Percentiles rank a stretch among this genome's conserved stretches.
Conservation (phyloP, 306 rosid genomes). For the Sophora flavescens region DNA sequence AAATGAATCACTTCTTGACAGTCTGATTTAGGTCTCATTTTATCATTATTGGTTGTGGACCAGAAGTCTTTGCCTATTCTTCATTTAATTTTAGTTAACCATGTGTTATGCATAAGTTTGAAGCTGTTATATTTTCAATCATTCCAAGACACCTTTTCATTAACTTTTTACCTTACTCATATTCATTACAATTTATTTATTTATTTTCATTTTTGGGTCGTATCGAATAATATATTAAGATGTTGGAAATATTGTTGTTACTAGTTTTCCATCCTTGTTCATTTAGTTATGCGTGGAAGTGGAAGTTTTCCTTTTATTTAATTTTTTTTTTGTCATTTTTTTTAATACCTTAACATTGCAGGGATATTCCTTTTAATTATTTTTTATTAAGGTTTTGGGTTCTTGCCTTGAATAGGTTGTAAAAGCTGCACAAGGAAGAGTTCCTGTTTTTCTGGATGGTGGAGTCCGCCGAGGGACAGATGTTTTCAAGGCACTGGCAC, state of each 20-base stretch:
- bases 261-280: slow-evolving; percentile 3
- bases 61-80: slow-evolving; percentile 4
- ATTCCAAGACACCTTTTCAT: background rate
- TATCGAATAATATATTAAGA: background rate
- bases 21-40: background rate
- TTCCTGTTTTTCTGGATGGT: slow-evolving; percentile 93
- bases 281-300: background rate
- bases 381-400: background rate
- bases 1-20: slow-evolving; percentile 1
- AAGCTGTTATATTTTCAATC: slow-evolving; percentile 10
- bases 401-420: slow-evolving; percentile 65
- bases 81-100: background rate
- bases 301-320: background rate
- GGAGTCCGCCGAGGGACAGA: slow-evolving; percentile 95
- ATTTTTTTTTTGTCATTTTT: background rate
- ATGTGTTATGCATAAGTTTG: background rate
- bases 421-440: slow-evolving; percentile 79
- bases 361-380: slow-evolving; percentile 2
- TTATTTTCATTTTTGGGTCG: background rate
- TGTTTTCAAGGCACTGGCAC: slow-evolving; percentile 94
- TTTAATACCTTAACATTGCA: background rate
- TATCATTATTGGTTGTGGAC: slow-evolving; percentile 3
- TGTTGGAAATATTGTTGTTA: slow-evolving; percentile 15
- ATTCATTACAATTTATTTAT: background rate
- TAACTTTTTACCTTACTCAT: background rate